Percentiles rank a stretch among this genome's conserved stretches.
phyloP scores from a whole-genome alignment of 2,329 filamentous ascomycete genomes.

The Colletotrichum sansevieriae region DNA sequence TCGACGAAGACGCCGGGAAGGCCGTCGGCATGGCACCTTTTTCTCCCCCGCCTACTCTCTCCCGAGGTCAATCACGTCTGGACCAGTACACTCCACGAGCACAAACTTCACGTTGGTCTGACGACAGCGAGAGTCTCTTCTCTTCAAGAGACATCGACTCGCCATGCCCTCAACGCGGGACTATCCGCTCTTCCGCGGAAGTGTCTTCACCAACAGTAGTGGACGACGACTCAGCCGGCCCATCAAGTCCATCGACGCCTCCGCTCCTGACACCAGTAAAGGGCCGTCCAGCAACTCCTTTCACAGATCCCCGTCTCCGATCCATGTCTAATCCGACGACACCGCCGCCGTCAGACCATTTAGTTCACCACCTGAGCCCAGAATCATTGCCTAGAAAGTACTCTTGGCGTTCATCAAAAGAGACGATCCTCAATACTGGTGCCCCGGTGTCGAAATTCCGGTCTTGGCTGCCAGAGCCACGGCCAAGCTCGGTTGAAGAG shows the following conservation, averaged over 20 bases:
- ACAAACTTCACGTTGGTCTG: slow-evolving; percentile 39
- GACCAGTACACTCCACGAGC: slow-evolving; percentile 17
- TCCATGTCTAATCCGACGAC: slow-evolving; percentile 27
- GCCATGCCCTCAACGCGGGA: slow-evolving; percentile 23
- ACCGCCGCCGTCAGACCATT: slow-evolving; percentile 32
- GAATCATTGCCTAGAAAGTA: slow-evolving; percentile 22
- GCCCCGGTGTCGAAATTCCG: slow-evolving; percentile 21
- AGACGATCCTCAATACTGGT: slow-evolving; percentile 33
- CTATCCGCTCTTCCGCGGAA: slow-evolving; percentile 32
- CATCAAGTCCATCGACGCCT: slow-evolving; percentile 17
- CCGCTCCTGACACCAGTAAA: slow-evolving; percentile 27
- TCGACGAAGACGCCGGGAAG: neutral
- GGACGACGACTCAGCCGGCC: slow-evolving; percentile 25
- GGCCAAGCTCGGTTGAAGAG: neutral
- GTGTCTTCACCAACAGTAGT: slow-evolving; percentile 34
- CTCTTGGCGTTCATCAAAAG: slow-evolving; percentile 37
- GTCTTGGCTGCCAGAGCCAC: slow-evolving; percentile 31
- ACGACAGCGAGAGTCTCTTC: slow-evolving; percentile 38
- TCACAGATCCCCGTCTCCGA: slow-evolving; percentile 28
- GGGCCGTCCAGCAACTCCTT: slow-evolving; percentile 32
- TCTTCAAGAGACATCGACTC: slow-evolving; percentile 36
- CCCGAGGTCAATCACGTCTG: slow-evolving; percentile 12
- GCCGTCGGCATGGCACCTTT: neutral
- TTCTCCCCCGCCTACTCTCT: slow-evolving; percentile 30
- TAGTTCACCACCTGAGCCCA: slow-evolving; percentile 20